Conservation (phyloP, 768 basidiomycete species). For the Cantharellus cinnabarinus region DNA sequence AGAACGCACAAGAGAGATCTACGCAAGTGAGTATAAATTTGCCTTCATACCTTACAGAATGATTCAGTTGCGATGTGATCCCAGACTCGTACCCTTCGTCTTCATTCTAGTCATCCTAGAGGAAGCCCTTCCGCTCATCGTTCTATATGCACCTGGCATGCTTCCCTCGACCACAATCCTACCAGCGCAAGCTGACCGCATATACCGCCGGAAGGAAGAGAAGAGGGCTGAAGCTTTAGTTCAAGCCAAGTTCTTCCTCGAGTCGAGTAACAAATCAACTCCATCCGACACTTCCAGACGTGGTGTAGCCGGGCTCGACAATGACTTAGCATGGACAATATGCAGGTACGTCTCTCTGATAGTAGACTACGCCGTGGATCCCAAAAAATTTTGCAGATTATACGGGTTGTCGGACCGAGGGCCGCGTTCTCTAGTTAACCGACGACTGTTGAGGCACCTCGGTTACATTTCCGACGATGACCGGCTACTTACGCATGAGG, state of each 20-base stretch:
- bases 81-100: constrained; percentile 59
- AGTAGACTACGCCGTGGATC: constrained; percentile 14
- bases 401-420: constrained; percentile 23
- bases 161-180: constrained; percentile 76
- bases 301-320: constrained; percentile 16
- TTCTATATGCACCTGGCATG: constrained; percentile 65
- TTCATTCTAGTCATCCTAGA: constrained; percentile 54
- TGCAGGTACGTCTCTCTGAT: constrained; percentile 31
- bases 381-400: constrained; percentile 8
- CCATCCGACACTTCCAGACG: constrained; percentile 5
- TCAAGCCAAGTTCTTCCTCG: background rate
- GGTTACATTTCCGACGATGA: constrained; percentile 37
- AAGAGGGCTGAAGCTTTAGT: constrained; percentile 8
- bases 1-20: constrained; percentile 43
- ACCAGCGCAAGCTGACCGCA: constrained; percentile 55
- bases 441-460: constrained; percentile 22
- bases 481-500: constrained; percentile 32
- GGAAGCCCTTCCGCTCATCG: constrained; percentile 65
- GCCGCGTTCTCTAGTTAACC: constrained; percentile 15
- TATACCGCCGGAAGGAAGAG: constrained; percentile 23
- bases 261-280: constrained; percentile 9
- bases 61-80: background rate
- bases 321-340: constrained; percentile 23
- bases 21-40: constrained; percentile 32
- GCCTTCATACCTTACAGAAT: constrained; percentile 3